These are phyloP conservation scores for Grammothele lineata DNA, from an alignment of 768 basidiomycete genomes.

Conservation along the genomic window DNA sequence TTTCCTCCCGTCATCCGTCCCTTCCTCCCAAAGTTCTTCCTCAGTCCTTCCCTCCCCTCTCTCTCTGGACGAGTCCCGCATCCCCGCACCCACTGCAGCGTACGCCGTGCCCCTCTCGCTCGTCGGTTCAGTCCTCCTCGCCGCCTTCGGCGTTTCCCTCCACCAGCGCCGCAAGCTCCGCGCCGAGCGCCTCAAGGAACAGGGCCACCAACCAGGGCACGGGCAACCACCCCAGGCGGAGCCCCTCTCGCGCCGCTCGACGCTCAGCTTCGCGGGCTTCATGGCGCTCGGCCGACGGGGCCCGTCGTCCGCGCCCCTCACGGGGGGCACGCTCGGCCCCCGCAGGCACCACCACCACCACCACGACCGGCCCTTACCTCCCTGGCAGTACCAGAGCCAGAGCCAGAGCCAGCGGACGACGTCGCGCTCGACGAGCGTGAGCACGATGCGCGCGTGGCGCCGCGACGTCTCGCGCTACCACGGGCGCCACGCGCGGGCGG, in stretches of 20 bases:
- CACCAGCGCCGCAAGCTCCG: slow-evolving; percentile 26
- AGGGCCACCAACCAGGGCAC: too few species aligned
- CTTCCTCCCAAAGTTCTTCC: not conserved
- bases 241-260: slow-evolving; percentile 12
- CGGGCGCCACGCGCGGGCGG: not conserved
- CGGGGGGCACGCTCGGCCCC: not conserved
- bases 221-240: too few species aligned
- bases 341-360: too few species aligned
- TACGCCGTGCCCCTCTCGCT: slow-evolving; percentile 32
- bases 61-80: slow-evolving; percentile 18
- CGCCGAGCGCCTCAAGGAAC: slow-evolving; percentile 18
- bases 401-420: not conserved
- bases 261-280: slow-evolving; percentile 12
- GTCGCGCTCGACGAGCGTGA: slow-evolving; percentile 15
- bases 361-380: too few species aligned
- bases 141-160: slow-evolving; percentile 21
- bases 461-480: slow-evolving; percentile 5
- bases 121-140: slow-evolving; percentile 25
- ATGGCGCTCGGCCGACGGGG: slow-evolving; percentile 7
- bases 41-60: not conserved
- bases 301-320: not conserved
- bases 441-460: slow-evolving; percentile 12
- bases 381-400: too few species aligned
- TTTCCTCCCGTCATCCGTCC: not conserved
- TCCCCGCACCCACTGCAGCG: slow-evolving; percentile 27